Percentiles rank a stretch among this genome's conserved stretches.
These are phyloP conservation scores for Licmophora abbreviata DNA, from an alignment of 108 stramenopile genomes.

Conservation along the genomic window DNA sequence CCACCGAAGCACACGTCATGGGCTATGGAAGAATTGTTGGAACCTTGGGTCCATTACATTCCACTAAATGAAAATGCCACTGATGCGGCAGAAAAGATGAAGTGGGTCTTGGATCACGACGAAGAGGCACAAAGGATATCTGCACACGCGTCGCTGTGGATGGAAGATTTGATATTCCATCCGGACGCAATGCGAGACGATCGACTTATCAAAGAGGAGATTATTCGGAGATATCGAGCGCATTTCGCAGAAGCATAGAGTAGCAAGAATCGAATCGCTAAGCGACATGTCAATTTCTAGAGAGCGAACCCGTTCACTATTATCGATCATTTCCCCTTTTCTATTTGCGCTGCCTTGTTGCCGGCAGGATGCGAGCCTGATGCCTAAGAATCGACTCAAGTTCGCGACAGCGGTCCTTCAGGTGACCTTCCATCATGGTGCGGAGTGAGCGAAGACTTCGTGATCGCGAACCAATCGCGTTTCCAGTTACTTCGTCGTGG, in stretches of 20 bases:
- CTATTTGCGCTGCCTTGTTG: not conserved
- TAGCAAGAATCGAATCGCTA: too few relatives aligned
- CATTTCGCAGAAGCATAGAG: conserved; percentile 12
- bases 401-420: conserved; percentile 7
- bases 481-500: too few relatives aligned
- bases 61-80: conserved; percentile 32
- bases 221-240: conserved; percentile 10
- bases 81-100: conserved; percentile 32
- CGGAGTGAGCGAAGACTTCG: conserved; percentile 20
- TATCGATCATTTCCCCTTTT: too few relatives aligned
- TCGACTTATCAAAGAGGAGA: conserved; percentile 7
- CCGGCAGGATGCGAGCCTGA: conserved; percentile 18
- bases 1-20: conserved; percentile 57
- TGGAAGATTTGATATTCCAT: conserved; percentile 32
- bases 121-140: conserved; percentile 31
- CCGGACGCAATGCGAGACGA: conserved; percentile 12
- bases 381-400: conserved; percentile 11
- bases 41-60: conserved; percentile 54
- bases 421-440: conserved; percentile 17
- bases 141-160: conserved; percentile 28
- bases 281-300: too few relatives aligned
- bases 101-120: conserved; percentile 40
- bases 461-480: conserved; percentile 26
- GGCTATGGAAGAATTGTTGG: conserved; percentile 59
- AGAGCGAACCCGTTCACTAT: too few relatives aligned